phyloP scores from a whole-genome alignment of 257 asterid species.

The Vinca minor region DNA sequence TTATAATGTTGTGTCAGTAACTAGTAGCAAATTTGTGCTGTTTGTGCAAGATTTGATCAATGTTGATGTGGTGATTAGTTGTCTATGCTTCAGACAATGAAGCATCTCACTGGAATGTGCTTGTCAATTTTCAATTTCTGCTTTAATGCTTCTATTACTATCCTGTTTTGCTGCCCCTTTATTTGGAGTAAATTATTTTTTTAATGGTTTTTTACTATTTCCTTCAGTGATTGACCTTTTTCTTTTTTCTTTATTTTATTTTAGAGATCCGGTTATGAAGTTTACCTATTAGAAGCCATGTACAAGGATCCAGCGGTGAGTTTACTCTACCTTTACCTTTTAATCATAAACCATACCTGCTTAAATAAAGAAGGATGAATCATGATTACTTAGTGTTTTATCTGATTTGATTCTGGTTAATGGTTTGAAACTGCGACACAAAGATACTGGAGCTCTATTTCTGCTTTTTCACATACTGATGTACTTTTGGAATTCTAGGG shows the following conservation, averaged over 20 bases:
- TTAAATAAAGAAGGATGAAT: neutral
- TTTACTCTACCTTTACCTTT: slow-evolving; percentile 16
- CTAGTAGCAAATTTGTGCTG: neutral
- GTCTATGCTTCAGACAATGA: neutral
- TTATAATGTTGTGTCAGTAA: too few species aligned
- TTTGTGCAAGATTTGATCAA: neutral
- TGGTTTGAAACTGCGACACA: neutral
- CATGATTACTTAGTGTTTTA: neutral
- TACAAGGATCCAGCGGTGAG: slow-evolving; percentile 94
- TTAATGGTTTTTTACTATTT: slow-evolving; percentile 2
- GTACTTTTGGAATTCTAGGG: slow-evolving; percentile 48
- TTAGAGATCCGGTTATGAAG: slow-evolving; percentile 99
- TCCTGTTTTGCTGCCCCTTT: slow-evolving; percentile 1
- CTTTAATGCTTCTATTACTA: neutral
- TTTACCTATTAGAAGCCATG: slow-evolving; percentile 82
- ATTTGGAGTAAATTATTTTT: neutral
- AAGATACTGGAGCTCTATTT: neutral
- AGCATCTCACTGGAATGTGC: neutral
- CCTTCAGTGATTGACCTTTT: slow-evolving; percentile 14
- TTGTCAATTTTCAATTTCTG: neutral
- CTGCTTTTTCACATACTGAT: neutral
- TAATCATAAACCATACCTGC: neutral
- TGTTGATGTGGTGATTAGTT: neutral
- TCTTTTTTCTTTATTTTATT: slow-evolving; percentile 30
- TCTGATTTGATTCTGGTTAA: neutral